phyloP scores from a whole-genome alignment of 257 asterid genomes.

The Handroanthus guayacan region DNA sequence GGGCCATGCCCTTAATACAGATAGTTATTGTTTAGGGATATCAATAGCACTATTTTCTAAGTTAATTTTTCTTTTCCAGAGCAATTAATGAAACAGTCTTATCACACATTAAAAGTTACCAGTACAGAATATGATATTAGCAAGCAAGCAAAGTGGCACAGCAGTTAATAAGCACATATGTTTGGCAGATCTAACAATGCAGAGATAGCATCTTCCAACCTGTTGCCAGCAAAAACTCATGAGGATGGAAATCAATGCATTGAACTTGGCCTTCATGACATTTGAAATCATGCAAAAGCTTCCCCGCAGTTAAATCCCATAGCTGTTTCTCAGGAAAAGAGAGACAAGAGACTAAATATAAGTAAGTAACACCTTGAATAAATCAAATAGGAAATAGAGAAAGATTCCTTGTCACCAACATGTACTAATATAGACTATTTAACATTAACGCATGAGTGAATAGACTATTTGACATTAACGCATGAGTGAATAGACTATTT shows the following conservation, averaged over 20 bases:
- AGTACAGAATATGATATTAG: slow-evolving; percentile 9
- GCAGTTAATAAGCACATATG: slow-evolving; percentile 16
- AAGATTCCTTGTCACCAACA: not conserved
- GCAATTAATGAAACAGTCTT: not conserved
- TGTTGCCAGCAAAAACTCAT: slow-evolving; percentile 96
- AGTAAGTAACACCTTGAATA: not conserved
- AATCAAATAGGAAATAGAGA: slow-evolving; percentile 13
- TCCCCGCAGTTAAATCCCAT: slow-evolving; percentile 99
- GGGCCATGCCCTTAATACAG: slow-evolving; percentile 11
- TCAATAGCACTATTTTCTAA: slow-evolving; percentile 5
- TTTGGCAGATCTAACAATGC: slow-evolving; percentile 28
- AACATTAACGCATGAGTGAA: no score
- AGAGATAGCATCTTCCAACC: slow-evolving; percentile 57
- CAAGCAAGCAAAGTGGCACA: slow-evolving; percentile 33
- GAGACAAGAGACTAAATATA: slow-evolving; percentile 31
- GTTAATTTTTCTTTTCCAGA: not conserved
- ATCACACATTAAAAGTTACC: not conserved
- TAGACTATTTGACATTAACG: no score
- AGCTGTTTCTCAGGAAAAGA: slow-evolving; percentile 64
- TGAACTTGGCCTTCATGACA: slow-evolving; percentile 92
- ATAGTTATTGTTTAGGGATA: slow-evolving; percentile 17
- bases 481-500: slow-evolving; percentile 1
- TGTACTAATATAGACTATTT: slow-evolving; percentile 14
- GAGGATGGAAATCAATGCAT: slow-evolving; percentile 97
- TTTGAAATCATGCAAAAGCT: slow-evolving; percentile 94